These are phyloP conservation scores for Trypanosoma melophagium DNA, from an alignment of 208 protist species.

Conservation along the genomic window DNA sequence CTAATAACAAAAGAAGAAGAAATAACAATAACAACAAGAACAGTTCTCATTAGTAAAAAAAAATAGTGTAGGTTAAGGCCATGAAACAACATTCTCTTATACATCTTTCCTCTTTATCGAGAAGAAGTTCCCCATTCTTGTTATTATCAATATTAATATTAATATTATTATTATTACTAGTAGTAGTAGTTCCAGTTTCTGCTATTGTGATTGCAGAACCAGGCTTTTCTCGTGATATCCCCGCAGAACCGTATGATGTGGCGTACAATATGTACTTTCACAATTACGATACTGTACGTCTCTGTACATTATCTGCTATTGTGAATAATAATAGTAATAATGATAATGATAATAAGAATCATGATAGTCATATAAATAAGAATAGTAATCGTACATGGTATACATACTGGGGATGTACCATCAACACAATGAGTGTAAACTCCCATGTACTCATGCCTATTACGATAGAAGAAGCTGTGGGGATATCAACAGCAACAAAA, in stretches of 20 bases:
- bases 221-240: conserved; percentile 19
- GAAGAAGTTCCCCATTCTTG: no score
- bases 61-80: no score
- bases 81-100: no score
- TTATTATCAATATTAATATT: no score
- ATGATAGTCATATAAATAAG: no score
- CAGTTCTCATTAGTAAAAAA: no score
- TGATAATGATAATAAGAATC: background rate
- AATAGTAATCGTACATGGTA: no score
- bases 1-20: no score
- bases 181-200: background rate
- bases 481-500: background rate
- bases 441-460: background rate
- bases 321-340: background rate
- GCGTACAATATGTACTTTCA: conserved; percentile 18
- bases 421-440: background rate
- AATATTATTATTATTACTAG: background rate
- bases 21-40: no score
- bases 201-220: background rate
- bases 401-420: conserved; percentile 16
- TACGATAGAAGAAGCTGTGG: background rate
- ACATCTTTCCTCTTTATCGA: no score
- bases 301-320: conserved; percentile 10
- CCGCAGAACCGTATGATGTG: conserved; percentile 5
- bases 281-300: conserved; percentile 14